Conservation (phyloP, 805 yeast genomes). For the Starmerella bombi region DNA sequence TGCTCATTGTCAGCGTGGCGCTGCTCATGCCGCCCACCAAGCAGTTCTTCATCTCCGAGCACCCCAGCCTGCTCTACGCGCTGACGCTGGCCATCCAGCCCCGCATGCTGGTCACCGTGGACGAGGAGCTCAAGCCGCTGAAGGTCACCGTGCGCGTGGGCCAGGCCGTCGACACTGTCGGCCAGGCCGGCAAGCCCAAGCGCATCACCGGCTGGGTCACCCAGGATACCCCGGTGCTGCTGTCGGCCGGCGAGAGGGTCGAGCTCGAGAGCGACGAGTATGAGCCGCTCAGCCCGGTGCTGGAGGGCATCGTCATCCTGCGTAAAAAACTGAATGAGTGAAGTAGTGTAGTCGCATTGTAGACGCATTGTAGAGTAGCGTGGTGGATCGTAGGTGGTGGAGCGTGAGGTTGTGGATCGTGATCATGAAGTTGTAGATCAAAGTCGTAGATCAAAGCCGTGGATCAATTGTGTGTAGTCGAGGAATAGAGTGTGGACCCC, state of each 20-base stretch:
- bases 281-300: slow-evolving; percentile 59
- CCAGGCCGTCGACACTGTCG: slow-evolving; percentile 96
- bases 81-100: slow-evolving; percentile 84
- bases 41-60: slow-evolving; percentile 57
- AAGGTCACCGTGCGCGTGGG: slow-evolving; percentile 97
- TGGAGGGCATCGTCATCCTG: slow-evolving; percentile 89
- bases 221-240: slow-evolving; percentile 89
- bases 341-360: too few relatives aligned
- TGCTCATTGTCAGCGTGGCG: slow-evolving; percentile 71
- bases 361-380: too few relatives aligned
- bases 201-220: slow-evolving; percentile 99
- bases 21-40: slow-evolving; percentile 59
- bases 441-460: too few relatives aligned
- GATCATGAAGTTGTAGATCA: too few relatives aligned
- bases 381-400: too few relatives aligned
- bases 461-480: too few relatives aligned
- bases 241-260: slow-evolving; percentile 91
- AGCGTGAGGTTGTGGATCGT: too few relatives aligned
- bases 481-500: too few relatives aligned
- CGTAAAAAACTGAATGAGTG: slow-evolving; percentile 43
- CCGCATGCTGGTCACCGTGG: slow-evolving; percentile 82
- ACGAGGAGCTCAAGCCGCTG: slow-evolving; percentile 77
- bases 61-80: slow-evolving; percentile 72
- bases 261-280: slow-evolving; percentile 93
- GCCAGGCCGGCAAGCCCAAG: slow-evolving; percentile 98